A percentile compares a stretch with the other conserved stretches of the same genome.
These are phyloP conservation scores for Schizothecium vesticola DNA, from an alignment of 495 filamentous ascomycete genomes.

Conservation along the genomic window DNA sequence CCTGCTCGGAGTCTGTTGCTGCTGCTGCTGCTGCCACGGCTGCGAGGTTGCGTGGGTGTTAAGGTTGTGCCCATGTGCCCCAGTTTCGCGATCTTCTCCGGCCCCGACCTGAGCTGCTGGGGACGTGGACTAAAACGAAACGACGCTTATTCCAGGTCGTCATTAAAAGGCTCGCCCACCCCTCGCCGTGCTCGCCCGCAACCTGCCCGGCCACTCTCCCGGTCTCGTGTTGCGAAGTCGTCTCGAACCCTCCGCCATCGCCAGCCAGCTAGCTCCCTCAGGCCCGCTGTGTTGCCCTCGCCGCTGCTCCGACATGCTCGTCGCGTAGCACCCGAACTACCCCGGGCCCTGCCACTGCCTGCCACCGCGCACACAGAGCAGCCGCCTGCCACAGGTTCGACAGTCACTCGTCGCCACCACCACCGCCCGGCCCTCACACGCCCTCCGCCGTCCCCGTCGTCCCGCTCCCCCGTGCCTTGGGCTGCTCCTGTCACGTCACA, in stretches of 20 bases:
- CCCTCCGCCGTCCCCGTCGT: background rate
- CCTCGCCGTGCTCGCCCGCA: conserved; percentile 24
- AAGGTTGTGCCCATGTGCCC: conserved; percentile 20
- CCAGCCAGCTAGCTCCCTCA: background rate
- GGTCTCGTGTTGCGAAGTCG: conserved; percentile 8
- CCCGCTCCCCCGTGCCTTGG: background rate
- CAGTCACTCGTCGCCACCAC: conserved; percentile 1
- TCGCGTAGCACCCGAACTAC: conserved; percentile 1
- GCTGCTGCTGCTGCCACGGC: background rate
- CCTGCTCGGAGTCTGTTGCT: conserved; percentile 1
- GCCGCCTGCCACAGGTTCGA: background rate
- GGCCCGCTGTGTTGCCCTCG: background rate
- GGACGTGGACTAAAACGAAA: background rate
- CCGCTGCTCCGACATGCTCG: conserved; percentile 7
- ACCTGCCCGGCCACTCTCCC: conserved; percentile 19
- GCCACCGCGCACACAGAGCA: background rate
- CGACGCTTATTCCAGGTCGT: conserved; percentile 22
- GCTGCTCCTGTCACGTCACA: conserved; percentile 9
- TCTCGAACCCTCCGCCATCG: background rate
- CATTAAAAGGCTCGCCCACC: conserved; percentile 25
- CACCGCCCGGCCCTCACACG: background rate
- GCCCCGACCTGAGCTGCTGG: conserved; percentile 5
- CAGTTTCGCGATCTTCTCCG: conserved; percentile 14
- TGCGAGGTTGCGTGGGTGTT: background rate
- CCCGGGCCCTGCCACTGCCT: background rate